Evolutionary conservation across 345 rosid genomes (phyloP), one percentile per base, ranked within the genome.

Genomic region (Pugionium cornutum): DNA sequence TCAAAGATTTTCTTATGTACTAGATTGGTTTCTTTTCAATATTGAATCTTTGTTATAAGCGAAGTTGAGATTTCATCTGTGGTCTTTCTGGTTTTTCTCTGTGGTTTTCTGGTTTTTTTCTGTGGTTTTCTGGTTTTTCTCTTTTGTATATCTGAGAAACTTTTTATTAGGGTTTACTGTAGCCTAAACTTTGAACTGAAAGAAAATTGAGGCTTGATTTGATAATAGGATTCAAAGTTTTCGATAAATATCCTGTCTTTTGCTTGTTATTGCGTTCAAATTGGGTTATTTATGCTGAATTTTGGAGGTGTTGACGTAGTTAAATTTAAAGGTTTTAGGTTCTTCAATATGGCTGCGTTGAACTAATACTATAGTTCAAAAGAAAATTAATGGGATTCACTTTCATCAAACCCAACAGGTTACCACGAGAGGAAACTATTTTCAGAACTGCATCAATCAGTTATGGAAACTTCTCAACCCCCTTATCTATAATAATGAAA

Each of bases 161-260:
- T 26, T 0, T 46, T 28, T 67, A 18, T 72, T 75, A 74, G 80
- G 79, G 73, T 80, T 74, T 41, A 51, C 49, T 75, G 57, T 67
- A 26, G 34, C 45, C 0, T 50, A 7, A 42, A n/a, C 66, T 6
- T 28, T 42, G 26, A 42, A 44, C 11, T 61, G 5, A 27, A n/a
- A 1, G 25, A 37, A 40, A 27, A 35, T 46, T 47, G 47, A 28
- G 4, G 37, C 32, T 10, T 41, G 4, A 8, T 42, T 1, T 53
- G 31, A 53, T 43, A 32, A 53, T 53, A 42, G 1, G 9, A 68
- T 40, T 27, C 50, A 27, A 6, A 35, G 30, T 9, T 30, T 1
- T 11, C 4, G 7, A 67, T 5, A 59, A 58, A 53, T 0, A 42
- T 62, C 1, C 44, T 62, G 29, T 49, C 39, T 63, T 56, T 57